Percentiles rank a stretch among this genome's conserved stretches.
Conservation (phyloP, 2,329 filamentous ascomycete species). For the Ceratocystis alfenasii region DNA sequence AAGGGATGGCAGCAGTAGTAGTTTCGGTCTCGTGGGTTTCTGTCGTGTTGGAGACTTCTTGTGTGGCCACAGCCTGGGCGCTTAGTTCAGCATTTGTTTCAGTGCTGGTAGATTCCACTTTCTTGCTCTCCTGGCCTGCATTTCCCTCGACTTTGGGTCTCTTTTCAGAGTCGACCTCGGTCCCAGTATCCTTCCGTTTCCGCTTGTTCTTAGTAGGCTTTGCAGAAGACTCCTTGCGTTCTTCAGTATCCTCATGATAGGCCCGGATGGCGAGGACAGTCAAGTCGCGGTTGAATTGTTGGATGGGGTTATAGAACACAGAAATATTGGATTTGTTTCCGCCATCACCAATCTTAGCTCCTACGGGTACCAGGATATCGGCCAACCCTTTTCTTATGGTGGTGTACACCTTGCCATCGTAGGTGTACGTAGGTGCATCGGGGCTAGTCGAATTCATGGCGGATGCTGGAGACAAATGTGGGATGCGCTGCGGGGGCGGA, state of each 20-base stretch:
- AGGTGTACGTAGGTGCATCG: conserved; percentile 18
- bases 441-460: conserved; percentile 17
- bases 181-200: conserved; percentile 33
- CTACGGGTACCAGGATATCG: conserved; percentile 43
- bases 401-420: conserved; percentile 39
- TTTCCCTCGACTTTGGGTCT: conserved; percentile 24
- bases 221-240: conserved; percentile 33
- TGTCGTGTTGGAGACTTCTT: background rate
- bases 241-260: conserved; percentile 58
- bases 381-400: conserved; percentile 45
- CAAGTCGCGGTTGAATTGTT: conserved; percentile 95
- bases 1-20: background rate
- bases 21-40: background rate
- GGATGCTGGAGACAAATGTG: background rate
- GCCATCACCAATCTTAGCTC: conserved; percentile 38
- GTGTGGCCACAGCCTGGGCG: background rate
- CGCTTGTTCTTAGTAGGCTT: conserved; percentile 29
- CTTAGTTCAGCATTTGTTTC: background rate
- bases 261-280: conserved; percentile 86
- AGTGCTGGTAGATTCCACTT: background rate
- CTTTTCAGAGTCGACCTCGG: conserved; percentile 35
- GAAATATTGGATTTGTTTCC: conserved; percentile 49
- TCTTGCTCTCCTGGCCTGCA: background rate
- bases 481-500: background rate
- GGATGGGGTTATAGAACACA: conserved; percentile 98